phyloP scores from a whole-genome alignment of 2,329 filamentous ascomycete genomes.

The Aspergillus fischeri region DNA sequence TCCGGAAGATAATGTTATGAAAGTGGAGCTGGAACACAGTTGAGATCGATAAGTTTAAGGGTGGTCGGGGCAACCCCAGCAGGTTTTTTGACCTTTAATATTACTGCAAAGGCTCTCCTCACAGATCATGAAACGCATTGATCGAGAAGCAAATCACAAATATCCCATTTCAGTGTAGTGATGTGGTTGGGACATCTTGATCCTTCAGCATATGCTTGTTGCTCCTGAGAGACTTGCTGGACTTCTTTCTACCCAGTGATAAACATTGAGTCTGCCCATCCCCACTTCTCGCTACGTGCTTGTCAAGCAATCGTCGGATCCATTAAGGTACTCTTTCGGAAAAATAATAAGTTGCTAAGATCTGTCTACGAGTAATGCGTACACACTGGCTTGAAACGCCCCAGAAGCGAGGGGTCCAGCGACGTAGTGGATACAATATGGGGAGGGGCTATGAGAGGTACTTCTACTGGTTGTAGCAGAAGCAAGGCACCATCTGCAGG shows the following conservation, averaged over 20 bases:
- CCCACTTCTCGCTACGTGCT: background rate
- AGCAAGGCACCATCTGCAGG: background rate
- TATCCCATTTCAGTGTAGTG: background rate
- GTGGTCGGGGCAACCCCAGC: slow-evolving; percentile 21
- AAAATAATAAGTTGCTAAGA: background rate
- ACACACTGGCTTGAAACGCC: background rate
- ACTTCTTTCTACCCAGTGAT: background rate
- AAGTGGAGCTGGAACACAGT: slow-evolving; percentile 7
- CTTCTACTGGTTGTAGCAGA: background rate
- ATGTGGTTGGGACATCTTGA: background rate
- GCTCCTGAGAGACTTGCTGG: background rate
- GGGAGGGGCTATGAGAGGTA: background rate
- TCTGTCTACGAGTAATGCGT: background rate
- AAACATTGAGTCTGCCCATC: background rate
- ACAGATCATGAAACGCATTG: background rate
- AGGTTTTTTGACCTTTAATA: background rate
- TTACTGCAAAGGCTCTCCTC: background rate
- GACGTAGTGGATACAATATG: background rate
- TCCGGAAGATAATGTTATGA: slow-evolving; percentile 8
- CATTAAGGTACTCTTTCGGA: background rate
- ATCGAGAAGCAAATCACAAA: background rate
- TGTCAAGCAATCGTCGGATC: background rate
- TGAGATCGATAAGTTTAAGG: slow-evolving; percentile 10
- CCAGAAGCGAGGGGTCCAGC: background rate
- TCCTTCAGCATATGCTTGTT: background rate